phyloP scores from a whole-genome alignment of 164 flowering plant species.

The Stephania japonica region DNA sequence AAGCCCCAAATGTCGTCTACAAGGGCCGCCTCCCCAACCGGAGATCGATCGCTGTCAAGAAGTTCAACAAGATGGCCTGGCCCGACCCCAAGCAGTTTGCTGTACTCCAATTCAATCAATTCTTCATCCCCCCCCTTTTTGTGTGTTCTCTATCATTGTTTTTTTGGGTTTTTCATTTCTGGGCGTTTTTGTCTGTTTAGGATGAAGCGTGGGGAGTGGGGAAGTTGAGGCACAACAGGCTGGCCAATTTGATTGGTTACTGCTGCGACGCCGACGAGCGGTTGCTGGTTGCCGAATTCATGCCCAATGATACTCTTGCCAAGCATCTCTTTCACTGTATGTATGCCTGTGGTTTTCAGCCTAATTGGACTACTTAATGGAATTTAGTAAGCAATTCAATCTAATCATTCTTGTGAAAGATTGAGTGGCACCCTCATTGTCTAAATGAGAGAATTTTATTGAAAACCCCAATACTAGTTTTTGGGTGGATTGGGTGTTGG shows the following conservation, averaged over 20 bases:
- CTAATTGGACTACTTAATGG: not conserved
- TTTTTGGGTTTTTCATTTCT: constrained; percentile 2
- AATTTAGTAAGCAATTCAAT: too few species aligned
- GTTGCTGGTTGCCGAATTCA: constrained; percentile 88
- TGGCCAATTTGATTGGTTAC: constrained; percentile 94
- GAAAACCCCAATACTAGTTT: too few species aligned
- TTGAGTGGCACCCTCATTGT: too few species aligned
- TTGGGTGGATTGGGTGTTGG: too few species aligned
- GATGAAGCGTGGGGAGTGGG: constrained; percentile 95
- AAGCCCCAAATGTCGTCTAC: constrained; percentile 79
- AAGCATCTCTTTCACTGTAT: constrained; percentile 97
- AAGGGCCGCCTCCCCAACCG: constrained; percentile 69
- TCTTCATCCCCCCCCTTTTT: not conserved
- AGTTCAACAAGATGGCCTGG: constrained; percentile 76
- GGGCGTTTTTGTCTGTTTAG: constrained; percentile 30
- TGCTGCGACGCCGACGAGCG: constrained; percentile 97
- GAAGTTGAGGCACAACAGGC: constrained; percentile 65
- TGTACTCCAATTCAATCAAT: constrained; percentile 23
- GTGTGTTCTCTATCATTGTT: not conserved
- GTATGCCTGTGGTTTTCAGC: constrained; percentile 10
- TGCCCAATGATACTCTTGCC: constrained; percentile 97
- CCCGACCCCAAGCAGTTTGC: constrained; percentile 88
- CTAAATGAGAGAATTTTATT: too few species aligned
- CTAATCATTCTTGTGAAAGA: too few species aligned
- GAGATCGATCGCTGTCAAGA: constrained; percentile 82